These are phyloP conservation scores for Hanseniaspora vineae DNA, from an alignment of 805 yeast genomes.

Conservation along the genomic window DNA sequence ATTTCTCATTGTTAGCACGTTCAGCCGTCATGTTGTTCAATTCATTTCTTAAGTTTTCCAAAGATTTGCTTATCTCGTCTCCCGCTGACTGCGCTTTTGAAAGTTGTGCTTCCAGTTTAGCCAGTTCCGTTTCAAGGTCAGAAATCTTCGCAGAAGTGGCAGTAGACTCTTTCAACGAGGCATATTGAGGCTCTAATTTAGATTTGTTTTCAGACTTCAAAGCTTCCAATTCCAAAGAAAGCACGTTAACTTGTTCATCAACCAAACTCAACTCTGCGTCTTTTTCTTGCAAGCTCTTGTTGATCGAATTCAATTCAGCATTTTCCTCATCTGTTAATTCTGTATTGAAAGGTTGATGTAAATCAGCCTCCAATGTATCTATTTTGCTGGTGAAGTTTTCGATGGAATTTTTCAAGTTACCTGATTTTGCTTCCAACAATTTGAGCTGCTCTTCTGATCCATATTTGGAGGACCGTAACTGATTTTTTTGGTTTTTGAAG, in stretches of 20 bases:
- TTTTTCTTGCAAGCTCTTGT: constrained; percentile 27
- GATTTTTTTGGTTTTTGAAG: constrained; percentile 29
- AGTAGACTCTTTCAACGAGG: constrained; percentile 19
- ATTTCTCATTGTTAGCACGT: constrained; percentile 22
- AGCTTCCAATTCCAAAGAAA: constrained; percentile 15
- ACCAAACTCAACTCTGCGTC: constrained; percentile 33
- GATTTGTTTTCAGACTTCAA: constrained; percentile 46
- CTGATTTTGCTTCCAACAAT: constrained; percentile 25
- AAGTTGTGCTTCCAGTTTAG: constrained; percentile 10
- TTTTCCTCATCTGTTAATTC: constrained; percentile 40
- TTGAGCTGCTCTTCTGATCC: constrained; percentile 32
- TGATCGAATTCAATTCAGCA: constrained; percentile 27
- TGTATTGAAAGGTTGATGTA: constrained; percentile 39
- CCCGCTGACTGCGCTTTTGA: constrained; percentile 11
- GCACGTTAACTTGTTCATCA: constrained; percentile 12
- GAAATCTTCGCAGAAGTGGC: constrained; percentile 11
- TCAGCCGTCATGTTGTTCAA: constrained; percentile 18
- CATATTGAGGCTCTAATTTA: constrained; percentile 41
- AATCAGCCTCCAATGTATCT: constrained; percentile 35
- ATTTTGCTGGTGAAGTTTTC: constrained; percentile 28
- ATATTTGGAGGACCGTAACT: constrained; percentile 28
- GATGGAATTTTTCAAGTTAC: constrained; percentile 24
- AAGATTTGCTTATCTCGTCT: constrained; percentile 16
- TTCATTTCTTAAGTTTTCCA: constrained; percentile 16
- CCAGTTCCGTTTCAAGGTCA: constrained; percentile 9